Conservation (phyloP, 345 rosid species). For the Eucalyptus lansdowneana region DNA sequence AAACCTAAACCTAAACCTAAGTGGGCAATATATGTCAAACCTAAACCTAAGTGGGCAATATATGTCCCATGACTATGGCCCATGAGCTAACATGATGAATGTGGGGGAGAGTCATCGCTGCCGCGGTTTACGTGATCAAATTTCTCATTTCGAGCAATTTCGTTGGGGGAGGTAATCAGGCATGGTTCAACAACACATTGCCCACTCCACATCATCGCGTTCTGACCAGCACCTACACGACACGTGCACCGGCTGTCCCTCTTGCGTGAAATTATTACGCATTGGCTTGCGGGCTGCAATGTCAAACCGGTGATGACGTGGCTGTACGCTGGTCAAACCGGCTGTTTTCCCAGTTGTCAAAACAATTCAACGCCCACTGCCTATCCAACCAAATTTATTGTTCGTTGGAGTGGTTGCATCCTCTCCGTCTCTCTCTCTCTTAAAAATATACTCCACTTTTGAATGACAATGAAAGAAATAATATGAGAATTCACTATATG, state of each 20-base stretch:
- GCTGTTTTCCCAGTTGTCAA: background rate
- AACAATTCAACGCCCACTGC: background rate
- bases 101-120: background rate
- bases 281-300: background rate
- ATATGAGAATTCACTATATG: background rate
- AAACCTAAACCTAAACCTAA: background rate
- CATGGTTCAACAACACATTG: background rate
- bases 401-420: background rate
- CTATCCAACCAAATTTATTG: background rate
- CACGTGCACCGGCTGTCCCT: background rate
- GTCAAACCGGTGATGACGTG: background rate
- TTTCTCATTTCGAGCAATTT: background rate
- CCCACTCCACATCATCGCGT: background rate
- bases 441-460: background rate
- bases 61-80: background rate
- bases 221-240: background rate
- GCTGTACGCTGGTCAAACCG: background rate
- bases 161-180: background rate
- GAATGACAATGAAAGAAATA: background rate
- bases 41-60: background rate
- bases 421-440: background rate
- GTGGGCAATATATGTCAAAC: background rate
- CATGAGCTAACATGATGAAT: background rate
- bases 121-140: background rate
- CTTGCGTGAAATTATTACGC: background rate